Base-by-base conservation (phyloP, 805 yeast species). In the Candida orba region DNA sequence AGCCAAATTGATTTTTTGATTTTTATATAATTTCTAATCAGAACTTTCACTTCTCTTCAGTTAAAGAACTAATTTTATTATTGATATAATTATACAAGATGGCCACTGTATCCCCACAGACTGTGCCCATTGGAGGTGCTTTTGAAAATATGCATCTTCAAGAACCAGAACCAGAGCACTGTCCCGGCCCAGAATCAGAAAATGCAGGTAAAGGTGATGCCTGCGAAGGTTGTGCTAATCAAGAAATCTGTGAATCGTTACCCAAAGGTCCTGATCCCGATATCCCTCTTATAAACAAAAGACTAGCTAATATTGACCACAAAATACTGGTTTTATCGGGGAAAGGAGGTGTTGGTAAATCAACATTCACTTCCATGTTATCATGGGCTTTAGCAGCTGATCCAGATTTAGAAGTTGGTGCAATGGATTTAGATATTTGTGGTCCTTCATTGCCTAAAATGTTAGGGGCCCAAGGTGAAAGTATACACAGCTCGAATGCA, bases 151-250 rank as follows among this genome's bases (percentile, higher is more conserved):
- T 46, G 32, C 49, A 55, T 36, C 50, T 75, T 23, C 68, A 71
- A 43, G 86, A 81, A 1, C 89, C 93, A 1, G 95, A 84, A 57
- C 98, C 99, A 1, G 97, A 89, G 59, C 98, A 93, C 63, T 93
- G 99, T 67, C 99, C 99, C 0, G 99, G 99, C 1, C 95, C 98
- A 2, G 96, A 91, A 59, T 83, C 95, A 3, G 97, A 89, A 53
- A 65, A 67, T 42, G 99, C 99, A 2, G 99, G 99, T 8, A 79
- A 84, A 54, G 90, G 87, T 3, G 96, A 87, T 58, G 95, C 98
- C 12, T 93, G 99, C 60, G 74, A 68, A 8, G 96, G 97, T 10
- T 93, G 99, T 67, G 95, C 97, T 14, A 93, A 93, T 65, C 89
- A 93, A 63, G 79, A 73, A 37, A 84, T 91, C 5, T 93, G 99